Percentiles rank a stretch among this genome's conserved stretches.
These are phyloP conservation scores for Zygoascus tannicola DNA, from an alignment of 805 yeast species.

Conservation along the genomic window DNA sequence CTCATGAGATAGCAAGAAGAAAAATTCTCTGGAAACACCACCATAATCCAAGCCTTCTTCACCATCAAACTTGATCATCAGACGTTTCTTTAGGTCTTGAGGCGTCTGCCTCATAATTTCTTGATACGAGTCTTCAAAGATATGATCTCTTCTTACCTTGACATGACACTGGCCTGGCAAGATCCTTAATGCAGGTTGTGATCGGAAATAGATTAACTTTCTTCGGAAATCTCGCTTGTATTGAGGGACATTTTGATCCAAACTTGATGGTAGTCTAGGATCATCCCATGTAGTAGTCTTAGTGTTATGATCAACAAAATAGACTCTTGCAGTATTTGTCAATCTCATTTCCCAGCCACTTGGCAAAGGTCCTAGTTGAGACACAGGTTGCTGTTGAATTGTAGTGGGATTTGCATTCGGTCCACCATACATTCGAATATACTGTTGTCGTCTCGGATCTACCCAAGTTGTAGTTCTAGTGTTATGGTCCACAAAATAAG, in stretches of 20 bases:
- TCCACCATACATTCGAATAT: conserved; percentile 81
- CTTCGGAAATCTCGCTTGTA: conserved; percentile 98
- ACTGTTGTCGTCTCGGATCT: conserved; percentile 98
- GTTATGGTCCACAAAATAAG: conserved; percentile 96
- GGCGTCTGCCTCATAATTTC: conserved; percentile 99
- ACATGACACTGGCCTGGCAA: conserved; percentile 98
- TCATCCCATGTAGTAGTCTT: conserved; percentile 99
- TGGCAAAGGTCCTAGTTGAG: conserved; percentile 95
- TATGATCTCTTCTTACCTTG: conserved; percentile 92
- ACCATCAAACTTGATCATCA: conserved; percentile 97
- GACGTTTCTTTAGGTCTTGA: conserved; percentile 91
- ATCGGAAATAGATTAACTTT: conserved; percentile 92
- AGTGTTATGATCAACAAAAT: conserved; percentile 97
- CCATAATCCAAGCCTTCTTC: conserved; percentile 99
- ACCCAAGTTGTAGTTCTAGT: conserved; percentile 99
- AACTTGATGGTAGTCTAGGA: conserved; percentile 92
- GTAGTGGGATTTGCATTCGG: conserved; percentile 62
- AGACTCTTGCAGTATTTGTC: conserved; percentile 96
- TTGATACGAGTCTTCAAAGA: conserved; percentile 95
- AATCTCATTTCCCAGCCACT: conserved; percentile 99
- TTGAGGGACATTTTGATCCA: conserved; percentile 98
- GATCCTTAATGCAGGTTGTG: conserved; percentile 95
- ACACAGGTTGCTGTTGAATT: conserved; percentile 94
- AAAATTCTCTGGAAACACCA: conserved; percentile 97
- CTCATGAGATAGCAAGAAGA: conserved; percentile 92